phyloP scores from a whole-genome alignment of 176 grass and related monocot genomes.

The Alloteropsis semialata region DNA sequence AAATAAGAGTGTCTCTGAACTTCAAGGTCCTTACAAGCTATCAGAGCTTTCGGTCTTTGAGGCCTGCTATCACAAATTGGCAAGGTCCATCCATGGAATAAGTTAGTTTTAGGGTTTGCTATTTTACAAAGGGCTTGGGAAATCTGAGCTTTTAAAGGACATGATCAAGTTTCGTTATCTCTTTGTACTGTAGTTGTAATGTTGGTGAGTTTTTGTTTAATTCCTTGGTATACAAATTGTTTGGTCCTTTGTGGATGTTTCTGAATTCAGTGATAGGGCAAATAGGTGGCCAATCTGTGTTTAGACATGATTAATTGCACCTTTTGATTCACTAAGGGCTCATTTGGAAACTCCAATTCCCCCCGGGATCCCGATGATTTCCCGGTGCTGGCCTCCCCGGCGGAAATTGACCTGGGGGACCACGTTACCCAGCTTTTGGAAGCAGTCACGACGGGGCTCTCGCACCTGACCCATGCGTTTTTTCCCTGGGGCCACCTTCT shows the following conservation, averaged over 20 bases:
- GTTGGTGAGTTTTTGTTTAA: not conserved
- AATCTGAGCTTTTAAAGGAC: conserved; percentile 24
- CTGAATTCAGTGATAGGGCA: too few species aligned
- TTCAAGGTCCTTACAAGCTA: conserved; percentile 15
- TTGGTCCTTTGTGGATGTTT: not conserved
- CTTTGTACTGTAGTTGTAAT: not conserved
- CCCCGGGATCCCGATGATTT: too few species aligned
- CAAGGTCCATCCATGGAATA: conserved; percentile 28
- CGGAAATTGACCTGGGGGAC: too few species aligned
- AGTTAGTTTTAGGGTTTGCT: conserved; percentile 34
- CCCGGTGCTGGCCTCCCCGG: too few species aligned
- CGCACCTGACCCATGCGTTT: too few species aligned
- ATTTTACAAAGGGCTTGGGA: conserved; percentile 10
- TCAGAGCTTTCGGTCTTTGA: not conserved
- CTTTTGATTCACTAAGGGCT: not conserved
- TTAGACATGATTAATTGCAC: not conserved
- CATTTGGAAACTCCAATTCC: too few species aligned
- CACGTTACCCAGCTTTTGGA: too few species aligned
- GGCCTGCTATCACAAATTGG: not conserved
- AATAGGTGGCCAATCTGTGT: not conserved
- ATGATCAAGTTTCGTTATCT: conserved; percentile 19
- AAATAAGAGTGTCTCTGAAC: not conserved
- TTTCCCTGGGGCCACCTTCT: too few species aligned
- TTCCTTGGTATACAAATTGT: not conserved
- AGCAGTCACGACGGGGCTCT: too few species aligned